phyloP scores from a whole-genome alignment of 805 yeast genomes.

The Lipomyces starkeyi region DNA sequence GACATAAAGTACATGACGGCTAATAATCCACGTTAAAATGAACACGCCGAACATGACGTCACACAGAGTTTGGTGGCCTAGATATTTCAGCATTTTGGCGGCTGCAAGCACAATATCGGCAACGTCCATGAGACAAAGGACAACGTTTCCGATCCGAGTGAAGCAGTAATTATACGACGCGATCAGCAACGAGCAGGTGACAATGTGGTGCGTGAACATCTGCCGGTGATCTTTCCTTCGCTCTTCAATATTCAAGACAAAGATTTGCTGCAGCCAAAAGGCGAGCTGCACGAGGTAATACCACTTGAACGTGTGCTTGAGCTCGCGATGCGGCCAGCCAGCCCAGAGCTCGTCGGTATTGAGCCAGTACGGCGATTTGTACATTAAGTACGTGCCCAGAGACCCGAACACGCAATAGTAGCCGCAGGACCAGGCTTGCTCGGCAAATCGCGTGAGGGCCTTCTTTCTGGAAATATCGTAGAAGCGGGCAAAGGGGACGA shows the following conservation, averaged over 20 bases:
- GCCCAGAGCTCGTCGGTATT: conserved; percentile 64
- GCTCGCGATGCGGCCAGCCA: conserved; percentile 75
- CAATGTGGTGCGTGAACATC: conserved; percentile 88
- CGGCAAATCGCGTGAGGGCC: conserved; percentile 73
- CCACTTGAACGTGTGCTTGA: conserved; percentile 60
- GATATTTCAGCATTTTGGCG: conserved; percentile 80
- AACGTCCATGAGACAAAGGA: conserved; percentile 79
- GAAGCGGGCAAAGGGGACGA: conserved; percentile 61
- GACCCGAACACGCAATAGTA: conserved; percentile 64
- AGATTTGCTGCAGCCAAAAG: conserved; percentile 80
- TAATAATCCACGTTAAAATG: conserved; percentile 67
- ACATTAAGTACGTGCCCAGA: conserved; percentile 64
- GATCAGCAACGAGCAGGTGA: conserved; percentile 68
- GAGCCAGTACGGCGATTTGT: conserved; percentile 62
- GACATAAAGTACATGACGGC: conserved; percentile 77
- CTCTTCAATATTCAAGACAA: conserved; percentile 77
- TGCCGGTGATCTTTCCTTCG: conserved; percentile 81
- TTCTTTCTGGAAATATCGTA: conserved; percentile 55
- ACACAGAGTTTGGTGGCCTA: conserved; percentile 64
- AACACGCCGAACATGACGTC: conserved; percentile 73
- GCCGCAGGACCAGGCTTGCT: conserved; percentile 79
- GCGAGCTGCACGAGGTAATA: conserved; percentile 78
- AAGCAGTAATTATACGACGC: conserved; percentile 79
- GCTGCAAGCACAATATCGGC: conserved; percentile 73
- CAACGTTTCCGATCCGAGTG: conserved; percentile 77